Evolutionary conservation across 1,284 basidiomycete genomes (phyloP), one percentile per base, ranked within the genome.

Genomic region (Puccinia horiana): DNA sequence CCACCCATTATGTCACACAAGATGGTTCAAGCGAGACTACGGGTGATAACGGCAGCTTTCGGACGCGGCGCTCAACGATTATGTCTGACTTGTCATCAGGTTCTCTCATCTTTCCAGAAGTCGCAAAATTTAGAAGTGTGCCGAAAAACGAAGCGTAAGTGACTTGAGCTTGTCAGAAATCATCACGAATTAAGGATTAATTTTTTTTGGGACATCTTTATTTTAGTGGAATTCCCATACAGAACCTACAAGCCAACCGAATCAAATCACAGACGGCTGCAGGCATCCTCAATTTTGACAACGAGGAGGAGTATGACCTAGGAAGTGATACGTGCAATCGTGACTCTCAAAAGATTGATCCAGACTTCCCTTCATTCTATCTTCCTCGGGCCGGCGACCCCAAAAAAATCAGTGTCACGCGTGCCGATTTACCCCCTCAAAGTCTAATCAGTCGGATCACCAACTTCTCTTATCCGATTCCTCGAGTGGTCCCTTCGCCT

Each of bases 71-170:
- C 56, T 32, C 75, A 65, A 47, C 40, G 1, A 65, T 65, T 18
- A 47, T 2, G 29, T 77, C 75, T 23, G 40, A n/a, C 4, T 37
- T 65, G 29, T 77, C 75, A 29, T 20, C 42, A 32, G 40, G 42
- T 18, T 77, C 75, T 47, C 47, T 77, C 52, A 47, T 77, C 8
- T 77, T 77, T n/a, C 75, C 75, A 12, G 58, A 77, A 77, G 75
- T 77, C 12, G 75, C 75, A 14, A 67, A 63, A 35, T 77, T 77
- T 44, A 63, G 42, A 65, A 65, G 18, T 65, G 75, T 42, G 11
- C 58, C 40, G 1, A 77, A 44, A 29, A 77, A 67, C 47, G 61
- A 77, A 77, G 61, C 75, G 75, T 77, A 32, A 8, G 75, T 35
- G 18, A 32, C 42, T 23, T 58, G 32, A 75, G 35, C 32, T 37